Conservation (phyloP, 352 stramenopile genomes). For the Globisporangium radiosum region DNA sequence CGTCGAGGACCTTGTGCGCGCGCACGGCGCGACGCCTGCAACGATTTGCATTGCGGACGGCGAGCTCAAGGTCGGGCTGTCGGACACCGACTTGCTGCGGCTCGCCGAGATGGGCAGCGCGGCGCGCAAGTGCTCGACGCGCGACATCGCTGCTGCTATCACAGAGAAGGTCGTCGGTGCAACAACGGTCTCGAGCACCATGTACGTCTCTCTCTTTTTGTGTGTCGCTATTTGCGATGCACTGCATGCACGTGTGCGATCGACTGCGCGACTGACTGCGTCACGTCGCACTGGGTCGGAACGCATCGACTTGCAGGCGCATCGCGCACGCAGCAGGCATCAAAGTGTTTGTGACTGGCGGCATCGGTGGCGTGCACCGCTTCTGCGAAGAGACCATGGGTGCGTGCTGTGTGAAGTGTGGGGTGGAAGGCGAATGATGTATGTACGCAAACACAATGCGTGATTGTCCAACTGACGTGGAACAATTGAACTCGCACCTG, state of each 20-base stretch:
- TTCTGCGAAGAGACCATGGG: constrained; percentile 92
- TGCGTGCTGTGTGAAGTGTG: constrained; percentile 11
- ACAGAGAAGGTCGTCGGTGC: constrained; percentile 78
- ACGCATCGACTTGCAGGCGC: constrained; percentile 28
- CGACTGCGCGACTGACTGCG: not conserved
- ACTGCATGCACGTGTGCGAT: not conserved
- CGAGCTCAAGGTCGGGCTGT: constrained; percentile 71
- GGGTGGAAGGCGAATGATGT: no score
- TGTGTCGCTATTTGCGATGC: no score
- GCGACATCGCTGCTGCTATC: constrained; percentile 74
- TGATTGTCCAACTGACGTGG: no score
- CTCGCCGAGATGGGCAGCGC: constrained; percentile 56
- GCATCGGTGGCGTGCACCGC: constrained; percentile 96
- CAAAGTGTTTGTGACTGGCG: constrained; percentile 96
- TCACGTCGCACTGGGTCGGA: not conserved
- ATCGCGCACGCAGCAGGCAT: constrained; percentile 93
- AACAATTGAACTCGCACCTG: not conserved
- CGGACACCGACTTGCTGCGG: constrained; percentile 40
- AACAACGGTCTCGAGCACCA: constrained; percentile 97
- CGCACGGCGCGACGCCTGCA: constrained; percentile 84
- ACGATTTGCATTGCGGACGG: constrained; percentile 97
- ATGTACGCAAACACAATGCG: no score
- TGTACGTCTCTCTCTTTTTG: constrained; percentile 37
- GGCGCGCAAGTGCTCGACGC: constrained; percentile 76
- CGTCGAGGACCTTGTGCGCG: constrained; percentile 89